These are phyloP conservation scores for Dillenia suffruticosa DNA, from an alignment of 164 flowering plant species.

Conservation along the genomic window DNA sequence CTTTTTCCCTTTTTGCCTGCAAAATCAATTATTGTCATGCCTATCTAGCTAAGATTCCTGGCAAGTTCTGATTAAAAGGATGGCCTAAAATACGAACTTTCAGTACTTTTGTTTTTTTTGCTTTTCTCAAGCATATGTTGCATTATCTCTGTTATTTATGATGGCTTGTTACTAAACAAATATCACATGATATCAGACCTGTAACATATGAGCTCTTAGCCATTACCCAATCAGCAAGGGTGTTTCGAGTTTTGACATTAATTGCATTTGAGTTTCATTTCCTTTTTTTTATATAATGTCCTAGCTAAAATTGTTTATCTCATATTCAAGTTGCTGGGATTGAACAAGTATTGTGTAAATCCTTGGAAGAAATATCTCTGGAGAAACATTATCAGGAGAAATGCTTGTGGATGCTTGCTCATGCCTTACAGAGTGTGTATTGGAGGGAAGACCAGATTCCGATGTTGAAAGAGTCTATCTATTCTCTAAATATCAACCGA, in stretches of 20 bases:
- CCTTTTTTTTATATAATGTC: background rate
- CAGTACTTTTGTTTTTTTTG: too few relatives aligned
- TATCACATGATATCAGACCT: too few relatives aligned
- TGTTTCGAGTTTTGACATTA: background rate
- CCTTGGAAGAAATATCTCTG: constrained; percentile 69
- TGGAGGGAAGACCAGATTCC: constrained; percentile 18
- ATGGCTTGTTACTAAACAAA: too few relatives aligned
- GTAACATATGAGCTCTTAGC: too few relatives aligned
- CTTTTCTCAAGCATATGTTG: too few relatives aligned
- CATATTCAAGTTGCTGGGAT: constrained; percentile 42
- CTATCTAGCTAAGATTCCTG: too few relatives aligned
- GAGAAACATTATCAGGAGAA: constrained; percentile 75
- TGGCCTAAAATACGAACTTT: too few relatives aligned
- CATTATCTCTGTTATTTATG: too few relatives aligned
- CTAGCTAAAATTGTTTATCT: background rate
- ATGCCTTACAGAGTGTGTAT: constrained; percentile 48
- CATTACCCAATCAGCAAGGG: too few relatives aligned
- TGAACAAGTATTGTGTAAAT: constrained; percentile 47
- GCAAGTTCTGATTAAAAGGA: too few relatives aligned
- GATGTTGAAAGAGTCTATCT: constrained; percentile 38
- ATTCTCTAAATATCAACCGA: constrained; percentile 57
- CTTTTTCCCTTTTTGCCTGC: too few relatives aligned
- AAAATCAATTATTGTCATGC: too few relatives aligned
- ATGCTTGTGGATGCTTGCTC: constrained; percentile 56
- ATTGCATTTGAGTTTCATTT: background rate